A percentile compares a stretch with the other conserved stretches of the same genome.
Conservation (phyloP, 2,329 filamentous ascomycete genomes). For the Colletotrichum magnum region DNA sequence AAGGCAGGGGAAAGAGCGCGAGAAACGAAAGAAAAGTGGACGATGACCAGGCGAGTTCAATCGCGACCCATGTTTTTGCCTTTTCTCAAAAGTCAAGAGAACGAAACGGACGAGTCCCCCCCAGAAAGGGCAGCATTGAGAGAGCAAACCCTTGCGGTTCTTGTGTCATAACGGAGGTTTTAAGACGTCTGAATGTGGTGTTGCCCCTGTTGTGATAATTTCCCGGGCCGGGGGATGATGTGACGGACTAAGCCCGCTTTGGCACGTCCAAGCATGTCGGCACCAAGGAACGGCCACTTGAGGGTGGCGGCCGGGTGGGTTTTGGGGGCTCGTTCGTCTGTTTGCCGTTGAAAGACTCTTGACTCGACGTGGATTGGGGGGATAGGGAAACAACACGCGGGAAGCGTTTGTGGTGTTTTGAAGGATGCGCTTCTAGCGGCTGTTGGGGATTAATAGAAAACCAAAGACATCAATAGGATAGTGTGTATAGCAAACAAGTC, state of each 20-base stretch:
- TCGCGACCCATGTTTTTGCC: conserved; percentile 32
- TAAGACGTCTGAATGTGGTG: conserved; percentile 29
- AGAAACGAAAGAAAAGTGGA: conserved; percentile 35
- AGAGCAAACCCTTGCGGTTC: conserved; percentile 1
- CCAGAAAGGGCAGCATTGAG: background rate
- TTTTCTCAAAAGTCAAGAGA: background rate
- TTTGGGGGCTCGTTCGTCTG: background rate
- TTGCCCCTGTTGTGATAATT: conserved; percentile 41
- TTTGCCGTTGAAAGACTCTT: too few relatives aligned
- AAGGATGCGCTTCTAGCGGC: too few relatives aligned
- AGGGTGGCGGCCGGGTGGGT: conserved; percentile 12
- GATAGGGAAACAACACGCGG: background rate
- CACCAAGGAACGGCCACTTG: conserved; percentile 29
- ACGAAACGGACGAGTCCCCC: background rate
- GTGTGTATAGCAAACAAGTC: too few relatives aligned
- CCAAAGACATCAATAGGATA: too few relatives aligned
- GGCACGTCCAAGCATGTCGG: conserved; percentile 38
- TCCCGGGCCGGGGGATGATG: conserved; percentile 35
- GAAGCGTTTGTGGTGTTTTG: background rate
- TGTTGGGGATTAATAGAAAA: too few relatives aligned
- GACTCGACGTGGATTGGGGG: background rate
- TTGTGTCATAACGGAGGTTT: conserved; percentile 32
- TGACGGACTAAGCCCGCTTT: conserved; percentile 39
- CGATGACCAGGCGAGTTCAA: conserved; percentile 20
- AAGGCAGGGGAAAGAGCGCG: background rate